Evolutionary conservation across 2,329 filamentous ascomycete genomes (phyloP), one percentile per base, ranked within the genome.

Genomic region (Colletotrichum lini): DNA sequence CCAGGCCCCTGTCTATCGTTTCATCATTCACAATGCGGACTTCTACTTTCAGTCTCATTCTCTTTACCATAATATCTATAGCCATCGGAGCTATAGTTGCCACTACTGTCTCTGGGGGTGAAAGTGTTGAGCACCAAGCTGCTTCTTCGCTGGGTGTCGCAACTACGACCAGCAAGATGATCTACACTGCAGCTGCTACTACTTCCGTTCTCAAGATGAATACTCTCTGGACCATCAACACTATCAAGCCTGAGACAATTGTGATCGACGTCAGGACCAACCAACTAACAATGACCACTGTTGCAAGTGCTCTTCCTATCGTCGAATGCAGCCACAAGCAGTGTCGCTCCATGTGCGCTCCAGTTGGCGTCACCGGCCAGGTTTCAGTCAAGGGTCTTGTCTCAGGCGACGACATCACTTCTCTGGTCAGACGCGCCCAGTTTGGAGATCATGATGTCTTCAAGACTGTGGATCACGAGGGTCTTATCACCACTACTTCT

Each of bases 281-380:
- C 21, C 23, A 35, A 49, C 12, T 21, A 13, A 13, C 21, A 21
- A 21, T 26, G 12, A 23, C 2, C 26, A 26, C 47, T 3, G 13
- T n/a, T 15, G 26, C 35, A 16, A n/a, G 23, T 16, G 13, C 40
- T 23, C 16, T 53, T 12, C 45, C 26, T 15, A 70, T 26, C 2
- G 35, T 69, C 26, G 15, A 68, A n/a, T 80, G 78, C 72, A 74
- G 78, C 70, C 70, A 76, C 30, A 64, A 71, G 40, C 78, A 69
- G 69, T 79, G 78, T 73, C 65, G 73, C 16, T 73, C 65, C 16
- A 62, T 77, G 38, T 80, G 79, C 67, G 72, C 75, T 56, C 78
- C 78, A 77, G 78, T 73, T 18, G 78, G 78, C 26, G 70, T 75
- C 65, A 80, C 79, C 5, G 74, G 75, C 18, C 79, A 73, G 70